Conservation (phyloP, 768 basidiomycete species). For the Suillus bovinus region DNA sequence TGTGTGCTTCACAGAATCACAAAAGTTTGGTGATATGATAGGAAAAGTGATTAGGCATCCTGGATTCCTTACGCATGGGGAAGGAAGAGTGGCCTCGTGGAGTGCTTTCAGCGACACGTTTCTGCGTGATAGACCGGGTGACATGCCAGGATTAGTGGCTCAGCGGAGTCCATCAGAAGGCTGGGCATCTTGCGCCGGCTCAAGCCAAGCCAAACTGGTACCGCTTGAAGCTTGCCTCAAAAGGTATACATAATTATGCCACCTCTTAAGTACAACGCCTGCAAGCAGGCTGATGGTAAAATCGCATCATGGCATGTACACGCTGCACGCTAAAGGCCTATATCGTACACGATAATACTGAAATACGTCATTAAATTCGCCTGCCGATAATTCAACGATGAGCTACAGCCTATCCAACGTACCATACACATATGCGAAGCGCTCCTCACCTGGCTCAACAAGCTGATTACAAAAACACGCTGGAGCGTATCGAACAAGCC, state of each 20-base stretch:
- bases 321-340: neutral
- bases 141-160: neutral
- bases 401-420: neutral
- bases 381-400: neutral
- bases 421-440: neutral
- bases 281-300: neutral
- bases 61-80: neutral
- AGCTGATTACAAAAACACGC: neutral
- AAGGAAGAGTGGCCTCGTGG: constrained; percentile 1
- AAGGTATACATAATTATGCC: neutral
- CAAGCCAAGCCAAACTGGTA: neutral
- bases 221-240: neutral
- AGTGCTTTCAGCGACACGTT: neutral
- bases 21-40: neutral
- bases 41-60: neutral
- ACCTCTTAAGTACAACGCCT: neutral
- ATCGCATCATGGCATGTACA: neutral
- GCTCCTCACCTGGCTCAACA: neutral
- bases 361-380: neutral
- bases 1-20: neutral
- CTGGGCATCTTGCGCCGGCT: neutral
- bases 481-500: neutral
- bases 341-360: neutral
- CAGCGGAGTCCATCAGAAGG: neutral
- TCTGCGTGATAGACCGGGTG: neutral